Conservation (phyloP, 352 stramenopile genomes). For the Pythium periplocum region DNA sequence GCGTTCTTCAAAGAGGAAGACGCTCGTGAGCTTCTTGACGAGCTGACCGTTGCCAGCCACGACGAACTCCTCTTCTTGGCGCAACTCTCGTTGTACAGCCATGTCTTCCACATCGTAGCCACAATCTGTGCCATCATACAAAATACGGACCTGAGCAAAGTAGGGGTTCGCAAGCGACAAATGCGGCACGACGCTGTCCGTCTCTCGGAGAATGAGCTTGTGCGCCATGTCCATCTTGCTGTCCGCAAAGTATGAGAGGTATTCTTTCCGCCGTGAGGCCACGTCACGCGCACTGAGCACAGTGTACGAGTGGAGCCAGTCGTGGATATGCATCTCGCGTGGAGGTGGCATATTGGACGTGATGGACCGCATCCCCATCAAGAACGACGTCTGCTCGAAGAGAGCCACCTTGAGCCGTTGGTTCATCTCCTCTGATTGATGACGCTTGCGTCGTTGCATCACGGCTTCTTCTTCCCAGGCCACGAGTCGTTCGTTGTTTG, state of each 20-base stretch:
- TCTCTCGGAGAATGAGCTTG: conserved; percentile 50
- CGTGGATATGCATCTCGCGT: conserved; percentile 59
- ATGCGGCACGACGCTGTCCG: conserved; percentile 25
- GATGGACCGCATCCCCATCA: conserved; percentile 47
- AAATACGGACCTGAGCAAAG: conserved; percentile 30
- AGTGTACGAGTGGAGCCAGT: conserved; percentile 76
- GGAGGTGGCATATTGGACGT: conserved; percentile 26
- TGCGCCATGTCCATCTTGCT: conserved; percentile 59
- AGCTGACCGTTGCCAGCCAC: conserved; percentile 29
- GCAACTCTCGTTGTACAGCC: conserved; percentile 30
- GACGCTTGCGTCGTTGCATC: conserved; percentile 55
- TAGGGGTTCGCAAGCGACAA: conserved; percentile 28
- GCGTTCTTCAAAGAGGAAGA: conserved; percentile 55
- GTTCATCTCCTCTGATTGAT: conserved; percentile 48
- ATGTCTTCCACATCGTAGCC: conserved; percentile 28
- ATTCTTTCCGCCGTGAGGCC: conserved; percentile 32
- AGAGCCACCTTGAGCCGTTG: conserved; percentile 56
- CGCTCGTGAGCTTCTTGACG: conserved; percentile 61
- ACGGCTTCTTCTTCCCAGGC: conserved; percentile 54
- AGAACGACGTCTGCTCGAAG: conserved; percentile 60
- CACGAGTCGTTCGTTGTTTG: conserved; percentile 40
- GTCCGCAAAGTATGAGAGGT: conserved; percentile 35
- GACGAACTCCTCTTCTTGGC: conserved; percentile 10
- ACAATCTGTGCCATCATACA: conserved; percentile 46
- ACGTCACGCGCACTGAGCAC: conserved; percentile 29